Base-by-base conservation (phyloP, 176 grass and related monocot genomes). In the Triticum monococcum region DNA sequence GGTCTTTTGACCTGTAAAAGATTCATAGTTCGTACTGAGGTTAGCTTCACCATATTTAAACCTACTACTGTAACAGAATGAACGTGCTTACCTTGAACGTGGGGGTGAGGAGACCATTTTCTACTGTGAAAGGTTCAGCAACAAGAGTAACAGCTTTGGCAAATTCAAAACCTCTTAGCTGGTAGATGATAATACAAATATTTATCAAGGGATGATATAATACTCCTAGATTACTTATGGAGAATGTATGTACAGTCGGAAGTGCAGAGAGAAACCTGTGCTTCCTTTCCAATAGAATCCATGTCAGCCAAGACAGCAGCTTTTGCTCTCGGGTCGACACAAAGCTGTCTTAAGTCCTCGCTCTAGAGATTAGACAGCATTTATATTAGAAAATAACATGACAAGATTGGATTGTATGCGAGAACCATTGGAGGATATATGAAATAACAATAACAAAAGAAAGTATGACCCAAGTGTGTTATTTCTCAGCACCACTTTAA, bases 141-240 rank as follows among this genome's bases (percentile, higher is more conserved):
- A 96, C 90, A 62, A 98, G 82, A 9, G 88, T 94, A 74, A 98
- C 41, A 72, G 90, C 88, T 94, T 92, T 98, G 13, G 87, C 96
- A 78, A 92, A 92, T 83, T 98, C 96, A 78, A 98, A 98, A 81
- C 96, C 96, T 80, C 96, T 96, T 86, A 98, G 86, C 96, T 98
- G 91, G 76, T 59, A 72, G 4, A 85, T 24, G 28, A 28, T 59
- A 77, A 72, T 2, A 80, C n/a, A 75, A 35, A 48, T 7, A 4
- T 79, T 26, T 83, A 31, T 85, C 28, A 79, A 50, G 22, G 23
- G 60, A 52, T 40, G 8, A 37, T 28, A 22, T 20, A 14, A 62
- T 45, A 40, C 37, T 40, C 37, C 37, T 24, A 84, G 64, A 82
- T 43, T 82, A 52, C 66, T 50, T 36, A 81, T 18, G 31, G 54